Conservation (phyloP, 208 protist species). For the Wallacemonas collosoma region DNA sequence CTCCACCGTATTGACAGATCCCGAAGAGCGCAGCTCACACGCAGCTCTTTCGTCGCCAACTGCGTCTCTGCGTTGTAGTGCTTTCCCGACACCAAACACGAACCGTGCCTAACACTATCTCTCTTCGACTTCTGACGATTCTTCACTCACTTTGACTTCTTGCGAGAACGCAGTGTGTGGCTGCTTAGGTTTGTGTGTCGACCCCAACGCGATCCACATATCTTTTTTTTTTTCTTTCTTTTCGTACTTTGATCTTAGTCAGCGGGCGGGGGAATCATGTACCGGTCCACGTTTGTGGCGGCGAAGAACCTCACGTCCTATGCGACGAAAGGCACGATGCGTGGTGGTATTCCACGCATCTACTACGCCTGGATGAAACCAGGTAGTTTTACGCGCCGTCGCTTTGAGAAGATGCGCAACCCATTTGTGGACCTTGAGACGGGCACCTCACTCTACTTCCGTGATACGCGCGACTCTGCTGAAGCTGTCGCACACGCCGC, state of each 20-base stretch:
- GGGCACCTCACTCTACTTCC: constrained; percentile 91
- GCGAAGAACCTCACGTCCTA: constrained; percentile 88
- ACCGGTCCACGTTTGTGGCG: constrained; percentile 36
- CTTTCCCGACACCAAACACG: no score
- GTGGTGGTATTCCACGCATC: constrained; percentile 91
- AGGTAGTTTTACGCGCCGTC: constrained; percentile 86
- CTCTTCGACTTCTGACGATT: no score
- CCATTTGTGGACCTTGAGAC: constrained; percentile 93
- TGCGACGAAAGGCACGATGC: constrained; percentile 90
- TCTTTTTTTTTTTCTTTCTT: constrained; percentile 5
- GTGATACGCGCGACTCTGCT: constrained; percentile 86
- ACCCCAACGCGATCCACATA: background rate
- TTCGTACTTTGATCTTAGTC: background rate
- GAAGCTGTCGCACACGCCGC: constrained; percentile 85
- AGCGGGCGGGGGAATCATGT: constrained; percentile 34
- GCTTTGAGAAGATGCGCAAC: constrained; percentile 94
- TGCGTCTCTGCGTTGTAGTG: no score
- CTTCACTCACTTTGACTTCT: no score
- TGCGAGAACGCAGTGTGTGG: no score
- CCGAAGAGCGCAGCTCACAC: no score
- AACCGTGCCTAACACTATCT: no score
- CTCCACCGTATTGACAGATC: no score
- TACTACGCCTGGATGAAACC: constrained; percentile 94
- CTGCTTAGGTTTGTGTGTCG: no score
- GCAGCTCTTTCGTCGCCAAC: no score